Evolutionary conservation across 2,329 filamentous ascomycete genomes (phyloP).

Genomic region (Pseudocercospora crystallina): DNA sequence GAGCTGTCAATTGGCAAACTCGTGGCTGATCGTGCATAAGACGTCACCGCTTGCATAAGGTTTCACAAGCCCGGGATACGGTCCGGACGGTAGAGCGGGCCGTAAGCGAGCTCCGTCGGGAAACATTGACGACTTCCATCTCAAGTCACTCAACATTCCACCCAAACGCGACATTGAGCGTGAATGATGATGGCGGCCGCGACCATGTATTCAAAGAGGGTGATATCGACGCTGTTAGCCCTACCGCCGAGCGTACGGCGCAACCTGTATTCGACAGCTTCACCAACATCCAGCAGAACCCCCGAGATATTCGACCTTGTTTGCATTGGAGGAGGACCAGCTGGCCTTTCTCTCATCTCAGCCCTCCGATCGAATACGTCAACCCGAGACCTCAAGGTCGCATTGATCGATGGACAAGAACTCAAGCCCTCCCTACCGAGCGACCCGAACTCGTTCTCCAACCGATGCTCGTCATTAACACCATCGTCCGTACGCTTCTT

Average conservation of each 20-base stretch:
- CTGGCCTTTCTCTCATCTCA: slow-evolving; percentile 27
- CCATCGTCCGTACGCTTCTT: slow-evolving; percentile 83
- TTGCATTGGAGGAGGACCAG: slow-evolving; percentile 28
- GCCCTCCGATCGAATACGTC: slow-evolving; percentile 39
- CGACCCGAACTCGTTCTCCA: slow-evolving; percentile 74
- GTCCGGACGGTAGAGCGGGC: too few relatives aligned
- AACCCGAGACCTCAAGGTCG: slow-evolving; percentile 74
- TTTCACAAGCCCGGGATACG: too few relatives aligned
- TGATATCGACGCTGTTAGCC: slow-evolving; percentile 23
- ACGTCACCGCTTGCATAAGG: too few relatives aligned
- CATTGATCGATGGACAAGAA: slow-evolving; percentile 87
- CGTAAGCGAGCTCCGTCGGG: too few relatives aligned
- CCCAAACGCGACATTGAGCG: neutral
- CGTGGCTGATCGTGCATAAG: too few relatives aligned
- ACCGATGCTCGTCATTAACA: slow-evolving; percentile 93
- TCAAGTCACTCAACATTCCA: too few relatives aligned
- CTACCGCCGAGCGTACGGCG: slow-evolving; percentile 31
- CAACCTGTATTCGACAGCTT: slow-evolving; percentile 25
- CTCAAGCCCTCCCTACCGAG: slow-evolving; percentile 67
- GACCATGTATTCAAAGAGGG: slow-evolving; percentile 5
- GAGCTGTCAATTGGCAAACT: too few relatives aligned
- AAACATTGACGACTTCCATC: too few relatives aligned
- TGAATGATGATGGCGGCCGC: slow-evolving; percentile 9
- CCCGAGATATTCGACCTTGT: slow-evolving; percentile 67
- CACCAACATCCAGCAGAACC: slow-evolving; percentile 5